Base-by-base conservation (phyloP, 441 rosid genomes). In the Rhodomyrtus psidioides region DNA sequence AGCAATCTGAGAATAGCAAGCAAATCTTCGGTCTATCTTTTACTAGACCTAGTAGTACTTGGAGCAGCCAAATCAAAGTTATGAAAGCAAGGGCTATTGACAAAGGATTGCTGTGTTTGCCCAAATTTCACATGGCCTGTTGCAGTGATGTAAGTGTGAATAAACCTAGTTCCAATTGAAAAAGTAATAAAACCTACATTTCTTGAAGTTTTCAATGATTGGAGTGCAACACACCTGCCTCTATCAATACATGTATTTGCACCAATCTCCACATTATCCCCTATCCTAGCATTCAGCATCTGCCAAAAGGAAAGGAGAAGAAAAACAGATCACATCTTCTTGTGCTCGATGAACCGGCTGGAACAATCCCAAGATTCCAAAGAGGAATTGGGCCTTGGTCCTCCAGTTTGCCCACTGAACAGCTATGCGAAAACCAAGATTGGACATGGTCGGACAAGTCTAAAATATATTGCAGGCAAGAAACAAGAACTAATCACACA, bases 221-320 rank as follows among this genome's bases (percentile, higher is more conserved):
- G 76, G 28, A 23, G 84, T 82, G 39, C 27, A 49, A 27, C 90
- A 84, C 74, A 93, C 98, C 95, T 95, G 89, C 96, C 97, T 58
- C 95, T 87, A 84, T 95, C 98, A 83, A 96, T 91, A 90, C 97
- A 96, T 70, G 95, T 91, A 82, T 93, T 93, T 85, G n/a, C n/a
- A n/a, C n/a, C n/a, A n/a, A n/a, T n/a, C n/a, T n/a, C n/a, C n/a
- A n/a, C n/a, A n/a, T n/a, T n/a, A n/a, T n/a, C n/a, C n/a, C n/a
- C n/a, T n/a, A n/a, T n/a, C n/a, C n/a, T n/a, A n/a, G n/a, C n/a
- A n/a, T n/a, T n/a, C n/a, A n/a, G n/a, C n/a, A n/a, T n/a, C n/a
- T n/a, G n/a, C n/a, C n/a, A n/a, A n/a, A n/a, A n/a, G n/a, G n/a
- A n/a, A n/a, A n/a, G n/a, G n/a, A n/a, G n/a, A n/a, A n/a, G n/a